Percentiles rank a stretch among this genome's conserved stretches.
Conservation (phyloP, 1,284 basidiomycete genomes). For the Malassezia cuniculi region DNA sequence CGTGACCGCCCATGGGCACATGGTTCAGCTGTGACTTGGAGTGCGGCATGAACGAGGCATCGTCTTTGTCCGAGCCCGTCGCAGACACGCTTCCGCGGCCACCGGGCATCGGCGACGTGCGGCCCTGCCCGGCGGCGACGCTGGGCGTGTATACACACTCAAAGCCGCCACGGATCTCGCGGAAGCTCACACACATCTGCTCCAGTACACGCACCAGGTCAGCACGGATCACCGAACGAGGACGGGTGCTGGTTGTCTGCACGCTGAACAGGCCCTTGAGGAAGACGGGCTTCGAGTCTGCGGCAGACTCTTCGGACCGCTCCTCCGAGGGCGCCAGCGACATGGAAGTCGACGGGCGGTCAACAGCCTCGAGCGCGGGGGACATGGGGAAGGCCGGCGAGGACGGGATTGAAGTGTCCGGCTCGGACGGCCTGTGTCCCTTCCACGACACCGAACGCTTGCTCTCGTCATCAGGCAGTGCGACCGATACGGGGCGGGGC, state of each 20-base stretch:
- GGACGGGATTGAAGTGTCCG: no score
- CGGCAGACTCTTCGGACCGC: no score
- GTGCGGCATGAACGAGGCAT: background rate
- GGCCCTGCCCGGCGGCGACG: background rate
- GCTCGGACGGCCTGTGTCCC: no score
- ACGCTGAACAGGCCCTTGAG: slow-evolving; percentile 52
- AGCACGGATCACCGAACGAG: slow-evolving; percentile 63
- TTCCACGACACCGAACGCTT: no score
- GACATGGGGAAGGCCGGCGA: no score
- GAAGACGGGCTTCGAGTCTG: slow-evolving; percentile 42
- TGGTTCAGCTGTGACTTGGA: background rate
- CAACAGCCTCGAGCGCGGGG: no score
- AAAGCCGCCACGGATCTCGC: slow-evolving; percentile 78
- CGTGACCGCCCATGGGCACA: no score
- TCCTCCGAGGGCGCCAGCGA: no score
- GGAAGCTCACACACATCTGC: slow-evolving; percentile 83
- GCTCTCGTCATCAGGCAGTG: no score
- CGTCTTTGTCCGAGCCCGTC: background rate
- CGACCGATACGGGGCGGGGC: no score
- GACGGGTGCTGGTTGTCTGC: slow-evolving; percentile 83
- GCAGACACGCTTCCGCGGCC: background rate
- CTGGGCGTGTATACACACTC: slow-evolving; percentile 66
- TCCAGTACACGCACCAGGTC: slow-evolving; percentile 79
- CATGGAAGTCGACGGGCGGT: no score
- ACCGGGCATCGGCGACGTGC: background rate